Conservation (phyloP, 257 asterid species). For the Nicotiana otophora region DNA sequence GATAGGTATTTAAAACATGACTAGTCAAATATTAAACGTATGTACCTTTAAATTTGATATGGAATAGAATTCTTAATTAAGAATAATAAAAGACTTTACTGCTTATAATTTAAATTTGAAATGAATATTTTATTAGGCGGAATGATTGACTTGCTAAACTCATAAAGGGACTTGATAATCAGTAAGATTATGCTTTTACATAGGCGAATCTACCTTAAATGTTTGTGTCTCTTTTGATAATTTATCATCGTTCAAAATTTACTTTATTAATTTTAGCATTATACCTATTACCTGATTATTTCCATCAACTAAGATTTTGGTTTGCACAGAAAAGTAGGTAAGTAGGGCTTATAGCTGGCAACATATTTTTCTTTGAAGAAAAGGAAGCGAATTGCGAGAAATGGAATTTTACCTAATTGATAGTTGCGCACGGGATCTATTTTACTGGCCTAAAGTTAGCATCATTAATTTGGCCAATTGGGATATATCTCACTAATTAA, state of each 20-base stretch:
- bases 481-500: neutral
- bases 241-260: too few species aligned
- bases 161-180: too few species aligned
- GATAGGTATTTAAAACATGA: neutral
- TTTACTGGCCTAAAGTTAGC: neutral
- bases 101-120: neutral
- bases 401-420: neutral
- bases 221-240: too few species aligned
- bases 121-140: too few species aligned
- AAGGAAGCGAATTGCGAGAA: neutral
- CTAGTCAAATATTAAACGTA: neutral
- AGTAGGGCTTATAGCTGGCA: neutral
- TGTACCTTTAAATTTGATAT: too few species aligned
- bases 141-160: too few species aligned
- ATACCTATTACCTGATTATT: too few species aligned
- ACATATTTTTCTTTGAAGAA: neutral
- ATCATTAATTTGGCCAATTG: neutral
- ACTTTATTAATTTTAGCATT: too few species aligned
- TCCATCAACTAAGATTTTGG: too few species aligned
- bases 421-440: neutral
- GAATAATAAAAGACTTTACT: neutral
- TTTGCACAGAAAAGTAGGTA: neutral
- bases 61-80: neutral
- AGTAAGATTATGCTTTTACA: too few species aligned
- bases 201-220: too few species aligned